Conservation (phyloP, 1,139 yeast species). For the Arxiozyma slooffiae region DNA sequence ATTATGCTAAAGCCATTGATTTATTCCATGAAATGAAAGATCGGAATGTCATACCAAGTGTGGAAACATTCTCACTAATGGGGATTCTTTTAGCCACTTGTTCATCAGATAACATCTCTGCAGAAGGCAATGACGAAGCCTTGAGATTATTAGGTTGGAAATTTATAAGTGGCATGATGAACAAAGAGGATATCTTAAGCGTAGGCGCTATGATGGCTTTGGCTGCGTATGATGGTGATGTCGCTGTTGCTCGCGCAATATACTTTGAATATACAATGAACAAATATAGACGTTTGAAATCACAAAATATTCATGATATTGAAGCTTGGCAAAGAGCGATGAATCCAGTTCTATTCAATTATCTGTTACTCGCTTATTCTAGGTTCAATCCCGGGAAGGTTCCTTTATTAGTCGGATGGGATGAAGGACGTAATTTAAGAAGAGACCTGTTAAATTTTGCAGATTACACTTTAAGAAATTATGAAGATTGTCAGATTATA, state of each 20-base stretch:
- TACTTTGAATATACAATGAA: conserved; percentile 46
- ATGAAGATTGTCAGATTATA: conserved; percentile 19
- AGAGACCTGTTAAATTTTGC: conserved; percentile 36
- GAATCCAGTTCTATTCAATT: conserved; percentile 41
- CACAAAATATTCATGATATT: conserved; percentile 17
- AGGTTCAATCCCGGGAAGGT: conserved; percentile 31
- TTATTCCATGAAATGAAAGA: conserved; percentile 61
- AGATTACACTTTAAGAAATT: conserved; percentile 25
- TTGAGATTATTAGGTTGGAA: conserved; percentile 50
- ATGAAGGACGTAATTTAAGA: conserved; percentile 41
- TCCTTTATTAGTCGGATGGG: conserved; percentile 38
- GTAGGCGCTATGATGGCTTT: conserved; percentile 63
- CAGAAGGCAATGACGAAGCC: conserved; percentile 26
- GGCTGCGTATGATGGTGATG: conserved; percentile 72
- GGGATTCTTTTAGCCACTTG: conserved; percentile 69
- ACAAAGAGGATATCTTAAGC: conserved; percentile 41
- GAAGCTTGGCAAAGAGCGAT: conserved; percentile 24
- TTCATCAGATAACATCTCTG: conserved; percentile 39
- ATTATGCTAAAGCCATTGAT: conserved; percentile 67
- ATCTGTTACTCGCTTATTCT: conserved; percentile 49
- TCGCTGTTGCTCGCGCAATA: conserved; percentile 62
- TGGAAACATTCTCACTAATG: conserved; percentile 48
- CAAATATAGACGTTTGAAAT: conserved; percentile 28
- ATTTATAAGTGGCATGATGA: conserved; percentile 56
- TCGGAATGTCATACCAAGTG: conserved; percentile 36